Evolutionary conservation across 176 grass and related monocot species (phyloP).

Genomic region (Dendrocalamus sinicus): DNA sequence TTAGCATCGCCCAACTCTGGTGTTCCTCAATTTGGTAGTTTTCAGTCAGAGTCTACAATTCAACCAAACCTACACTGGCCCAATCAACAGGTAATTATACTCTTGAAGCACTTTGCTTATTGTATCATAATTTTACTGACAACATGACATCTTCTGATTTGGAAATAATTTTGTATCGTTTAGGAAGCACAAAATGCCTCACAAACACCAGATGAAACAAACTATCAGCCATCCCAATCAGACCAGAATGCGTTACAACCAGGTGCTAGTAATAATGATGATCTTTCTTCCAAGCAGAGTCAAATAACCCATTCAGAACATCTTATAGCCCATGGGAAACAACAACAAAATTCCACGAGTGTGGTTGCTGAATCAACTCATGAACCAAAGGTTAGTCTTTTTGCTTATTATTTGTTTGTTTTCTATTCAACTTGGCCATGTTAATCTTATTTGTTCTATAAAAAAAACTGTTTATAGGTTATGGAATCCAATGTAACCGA

Average conservation of each 20-base stretch:
- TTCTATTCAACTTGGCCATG: slow-evolving; percentile 7
- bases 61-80: slow-evolving; percentile 55
- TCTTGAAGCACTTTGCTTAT: background rate
- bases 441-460: slow-evolving; percentile 14
- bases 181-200: slow-evolving; percentile 58
- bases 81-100: slow-evolving; percentile 53
- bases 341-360: slow-evolving; percentile 50
- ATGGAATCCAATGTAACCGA: slow-evolving; percentile 53
- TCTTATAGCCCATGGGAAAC: slow-evolving; percentile 40
- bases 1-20: slow-evolving; percentile 60
- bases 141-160: slow-evolving; percentile 16
- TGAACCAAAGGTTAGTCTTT: slow-evolving; percentile 62
- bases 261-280: slow-evolving; percentile 43
- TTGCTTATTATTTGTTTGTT: slow-evolving; percentile 20
- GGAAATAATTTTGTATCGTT: slow-evolving; percentile 34
- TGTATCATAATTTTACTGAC: slow-evolving; percentile 19
- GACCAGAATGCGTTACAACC: slow-evolving; percentile 55
- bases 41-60: slow-evolving; percentile 49
- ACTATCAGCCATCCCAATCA: slow-evolving; percentile 63
- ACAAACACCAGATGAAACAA: slow-evolving; percentile 57
- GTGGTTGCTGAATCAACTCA: slow-evolving; percentile 43
- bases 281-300: slow-evolving; percentile 49
- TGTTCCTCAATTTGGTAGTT: slow-evolving; percentile 66
- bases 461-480: slow-evolving; percentile 46
- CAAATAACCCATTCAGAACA: slow-evolving; percentile 60